Evolutionary conservation across 495 filamentous ascomycete genomes (phyloP).

Genomic region (Aspergillus sclerotioniger): DNA sequence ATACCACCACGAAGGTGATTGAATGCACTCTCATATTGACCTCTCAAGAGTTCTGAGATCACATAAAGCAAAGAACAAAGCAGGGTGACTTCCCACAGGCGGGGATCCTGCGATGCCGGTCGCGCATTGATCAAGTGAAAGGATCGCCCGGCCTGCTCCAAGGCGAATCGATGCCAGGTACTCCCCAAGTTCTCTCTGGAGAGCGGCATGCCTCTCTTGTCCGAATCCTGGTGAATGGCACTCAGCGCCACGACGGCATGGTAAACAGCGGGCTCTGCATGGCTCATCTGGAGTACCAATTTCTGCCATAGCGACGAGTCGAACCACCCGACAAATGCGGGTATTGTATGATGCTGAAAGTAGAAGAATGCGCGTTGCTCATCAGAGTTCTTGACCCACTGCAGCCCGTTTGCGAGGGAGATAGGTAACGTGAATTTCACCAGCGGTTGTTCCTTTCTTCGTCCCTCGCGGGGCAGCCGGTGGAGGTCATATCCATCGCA

Average conservation of each 20-base stretch:
- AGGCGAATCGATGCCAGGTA: constrained; percentile 21
- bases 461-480: constrained; percentile 5
- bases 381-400: constrained; percentile 10
- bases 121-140: constrained; percentile 16
- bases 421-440: neutral
- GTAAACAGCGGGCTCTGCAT: constrained; percentile 47
- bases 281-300: constrained; percentile 44
- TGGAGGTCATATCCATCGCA: constrained; percentile 27
- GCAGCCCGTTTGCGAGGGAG: neutral
- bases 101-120: constrained; percentile 18
- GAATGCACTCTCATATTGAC: constrained; percentile 21
- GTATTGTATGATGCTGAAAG: constrained; percentile 40
- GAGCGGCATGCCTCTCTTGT: constrained; percentile 16
- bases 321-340: constrained; percentile 46
- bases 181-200: constrained; percentile 14
- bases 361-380: constrained; percentile 26
- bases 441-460: neutral
- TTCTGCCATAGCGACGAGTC: constrained; percentile 46
- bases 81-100: constrained; percentile 20
- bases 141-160: constrained; percentile 20
- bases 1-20: constrained; percentile 19
- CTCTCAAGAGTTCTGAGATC: constrained; percentile 20
- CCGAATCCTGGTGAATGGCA: constrained; percentile 37
- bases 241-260: constrained; percentile 51
- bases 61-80: constrained; percentile 26